phyloP scores from a whole-genome alignment of 768 basidiomycete species.

The Mycena amicta region DNA sequence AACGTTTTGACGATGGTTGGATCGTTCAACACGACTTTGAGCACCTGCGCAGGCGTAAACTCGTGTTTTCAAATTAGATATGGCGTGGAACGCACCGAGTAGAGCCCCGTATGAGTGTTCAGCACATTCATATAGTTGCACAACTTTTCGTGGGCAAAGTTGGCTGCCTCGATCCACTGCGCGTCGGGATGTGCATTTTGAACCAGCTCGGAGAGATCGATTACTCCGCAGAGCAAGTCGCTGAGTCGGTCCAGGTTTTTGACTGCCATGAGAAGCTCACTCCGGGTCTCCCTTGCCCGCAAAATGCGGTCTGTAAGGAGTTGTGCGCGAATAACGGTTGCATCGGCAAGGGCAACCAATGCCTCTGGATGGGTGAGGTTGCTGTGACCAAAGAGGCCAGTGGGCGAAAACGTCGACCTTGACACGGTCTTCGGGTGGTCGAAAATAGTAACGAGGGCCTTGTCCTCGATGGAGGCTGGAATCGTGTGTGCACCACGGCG shows the following conservation, averaged over 20 bases:
- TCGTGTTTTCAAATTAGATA: conserved; percentile 2
- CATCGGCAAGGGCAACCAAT: conserved; percentile 72
- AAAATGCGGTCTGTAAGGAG: conserved; percentile 84
- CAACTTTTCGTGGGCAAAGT: conserved; percentile 85
- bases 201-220: conserved; percentile 93
- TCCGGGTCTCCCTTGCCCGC: conserved; percentile 66
- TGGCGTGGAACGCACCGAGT: conserved; percentile 63
- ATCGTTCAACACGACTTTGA: conserved; percentile 72
- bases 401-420: conserved; percentile 47
- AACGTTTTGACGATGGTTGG: conserved; percentile 65
- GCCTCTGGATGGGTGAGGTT: conserved; percentile 68
- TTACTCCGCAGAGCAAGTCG: conserved; percentile 93
- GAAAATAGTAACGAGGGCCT: conserved; percentile 67
- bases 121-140: conserved; percentile 98
- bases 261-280: conserved; percentile 82
- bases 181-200: conserved; percentile 91
- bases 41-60: conserved; percentile 50
- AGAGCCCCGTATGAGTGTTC: conserved; percentile 91
- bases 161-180: conserved; percentile 80
- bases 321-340: conserved; percentile 80
- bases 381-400: conserved; percentile 86
- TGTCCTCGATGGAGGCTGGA: conserved; percentile 67
- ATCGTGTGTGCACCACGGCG: conserved; percentile 38
- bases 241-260: conserved; percentile 97
- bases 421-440: conserved; percentile 57